Evolutionary conservation across 2,329 filamentous ascomycete species (phyloP).

Genomic region (Penicillium brasilianum): DNA sequence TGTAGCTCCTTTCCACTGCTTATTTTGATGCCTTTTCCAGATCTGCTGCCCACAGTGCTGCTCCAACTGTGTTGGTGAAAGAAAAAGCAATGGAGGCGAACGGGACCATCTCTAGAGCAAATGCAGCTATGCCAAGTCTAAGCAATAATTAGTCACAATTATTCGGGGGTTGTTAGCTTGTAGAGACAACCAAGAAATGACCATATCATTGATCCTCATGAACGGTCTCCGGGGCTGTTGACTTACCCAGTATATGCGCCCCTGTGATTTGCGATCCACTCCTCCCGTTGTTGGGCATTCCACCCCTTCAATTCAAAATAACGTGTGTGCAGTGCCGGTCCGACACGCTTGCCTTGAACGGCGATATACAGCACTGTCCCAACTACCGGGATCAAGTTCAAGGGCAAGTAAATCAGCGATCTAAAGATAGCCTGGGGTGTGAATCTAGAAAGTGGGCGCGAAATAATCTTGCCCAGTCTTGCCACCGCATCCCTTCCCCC

Average conservation of each 20-base stretch:
- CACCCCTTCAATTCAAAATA: slow-evolving; percentile 94
- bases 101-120: slow-evolving; percentile 82
- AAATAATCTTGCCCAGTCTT: slow-evolving; percentile 62
- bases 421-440: slow-evolving; percentile 68
- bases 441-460: slow-evolving; percentile 56
- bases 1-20: background rate
- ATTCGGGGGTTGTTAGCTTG: too few relatives aligned
- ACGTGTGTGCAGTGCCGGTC: slow-evolving; percentile 62
- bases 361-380: slow-evolving; percentile 81
- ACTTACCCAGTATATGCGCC: slow-evolving; percentile 82
- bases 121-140: slow-evolving; percentile 74
- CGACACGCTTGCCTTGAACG: slow-evolving; percentile 68
- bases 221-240: too few relatives aligned
- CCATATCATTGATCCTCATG: too few relatives aligned
- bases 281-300: slow-evolving; percentile 66
- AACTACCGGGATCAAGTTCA: slow-evolving; percentile 91
- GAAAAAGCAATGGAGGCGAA: slow-evolving; percentile 81
- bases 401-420: slow-evolving; percentile 82
- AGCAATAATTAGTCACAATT: slow-evolving; percentile 29
- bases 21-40: slow-evolving; percentile 62
- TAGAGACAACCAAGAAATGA: background rate
- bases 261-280: slow-evolving; percentile 72
- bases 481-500: slow-evolving; percentile 55
- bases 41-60: slow-evolving; percentile 92
- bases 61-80: slow-evolving; percentile 91